Percentiles rank a stretch among this genome's conserved stretches.
These are phyloP conservation scores for Canariomyces notabilis DNA, from an alignment of 2,329 filamentous ascomycete genomes.

Conservation along the genomic window DNA sequence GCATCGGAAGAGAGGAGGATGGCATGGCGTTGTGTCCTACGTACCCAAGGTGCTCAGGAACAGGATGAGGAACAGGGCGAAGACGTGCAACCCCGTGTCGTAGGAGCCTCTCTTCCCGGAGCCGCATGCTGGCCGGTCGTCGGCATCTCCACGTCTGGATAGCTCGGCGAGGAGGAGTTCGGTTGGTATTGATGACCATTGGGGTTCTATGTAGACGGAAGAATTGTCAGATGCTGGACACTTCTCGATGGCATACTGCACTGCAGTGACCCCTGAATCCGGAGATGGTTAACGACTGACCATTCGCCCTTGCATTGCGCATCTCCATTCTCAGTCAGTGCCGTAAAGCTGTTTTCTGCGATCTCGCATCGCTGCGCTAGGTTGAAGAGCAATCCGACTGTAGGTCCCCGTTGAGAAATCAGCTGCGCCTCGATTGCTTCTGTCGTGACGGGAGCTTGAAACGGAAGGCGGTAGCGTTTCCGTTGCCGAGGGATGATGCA, in stretches of 20 bases:
- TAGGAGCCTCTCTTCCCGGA: conserved; percentile 51
- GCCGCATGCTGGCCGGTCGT: conserved; percentile 46
- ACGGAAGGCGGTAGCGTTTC: background rate
- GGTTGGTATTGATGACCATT: conserved; percentile 49
- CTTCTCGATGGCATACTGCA: background rate
- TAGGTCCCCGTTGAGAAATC: background rate
- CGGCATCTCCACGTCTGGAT: conserved; percentile 38
- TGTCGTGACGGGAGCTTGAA: background rate
- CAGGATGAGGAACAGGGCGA: conserved; percentile 63
- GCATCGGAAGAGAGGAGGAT: conserved; percentile 3
- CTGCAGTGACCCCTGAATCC: background rate
- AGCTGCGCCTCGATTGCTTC: background rate
- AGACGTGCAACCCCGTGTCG: conserved; percentile 62
- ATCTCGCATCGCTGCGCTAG: conserved; percentile 11
- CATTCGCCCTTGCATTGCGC: conserved; percentile 10
- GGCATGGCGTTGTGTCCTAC: conserved; percentile 13
- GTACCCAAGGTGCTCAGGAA: conserved; percentile 53
- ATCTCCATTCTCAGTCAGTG: conserved; percentile 16
- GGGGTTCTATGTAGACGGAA: conserved; percentile 27
- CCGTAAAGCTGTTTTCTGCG: background rate
- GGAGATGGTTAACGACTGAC: conserved; percentile 11
- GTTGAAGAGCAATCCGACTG: background rate
- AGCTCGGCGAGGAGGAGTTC: conserved; percentile 50
- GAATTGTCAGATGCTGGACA: background rate
- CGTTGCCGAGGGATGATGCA: conserved; percentile 1